Conservation (phyloP, 352 stramenopile genomes). For the Discostella stelligera region DNA sequence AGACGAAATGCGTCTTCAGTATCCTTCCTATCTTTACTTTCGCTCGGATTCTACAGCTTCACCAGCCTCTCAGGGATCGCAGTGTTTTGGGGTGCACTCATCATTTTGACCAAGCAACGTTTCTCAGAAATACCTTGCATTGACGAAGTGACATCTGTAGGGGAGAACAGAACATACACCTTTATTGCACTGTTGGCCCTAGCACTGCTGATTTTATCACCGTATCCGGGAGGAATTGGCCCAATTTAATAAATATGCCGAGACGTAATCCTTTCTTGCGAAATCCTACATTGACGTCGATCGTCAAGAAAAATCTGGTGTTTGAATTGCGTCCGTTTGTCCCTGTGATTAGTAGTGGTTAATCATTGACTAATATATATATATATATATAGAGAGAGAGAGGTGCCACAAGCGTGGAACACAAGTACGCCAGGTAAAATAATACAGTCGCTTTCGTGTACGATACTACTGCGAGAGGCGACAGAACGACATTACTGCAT, state of each 20-base stretch:
- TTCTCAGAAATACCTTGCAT: slow-evolving; percentile 71
- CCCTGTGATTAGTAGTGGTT: no score
- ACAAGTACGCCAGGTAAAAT: no score
- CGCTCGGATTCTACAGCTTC: slow-evolving; percentile 46
- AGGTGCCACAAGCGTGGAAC: no score
- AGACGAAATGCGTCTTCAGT: slow-evolving; percentile 55
- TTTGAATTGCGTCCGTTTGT: no score
- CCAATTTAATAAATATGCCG: slow-evolving; percentile 11
- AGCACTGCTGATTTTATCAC: slow-evolving; percentile 53
- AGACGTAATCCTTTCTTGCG: not conserved
- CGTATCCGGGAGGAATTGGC: slow-evolving; percentile 59
- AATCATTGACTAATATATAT: no score
- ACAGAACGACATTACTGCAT: no score
- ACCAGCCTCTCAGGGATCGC: slow-evolving; percentile 45
- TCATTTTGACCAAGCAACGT: slow-evolving; percentile 76
- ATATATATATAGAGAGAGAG: no score
- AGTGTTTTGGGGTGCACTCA: slow-evolving; percentile 76
- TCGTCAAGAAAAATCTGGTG: no score
- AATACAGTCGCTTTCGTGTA: no score
- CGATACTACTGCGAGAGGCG: no score
- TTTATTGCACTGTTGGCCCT: slow-evolving; percentile 51
- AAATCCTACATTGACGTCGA: no score
- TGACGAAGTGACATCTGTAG: slow-evolving; percentile 73
- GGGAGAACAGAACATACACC: slow-evolving; percentile 30
- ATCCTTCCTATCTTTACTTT: slow-evolving; percentile 64